phyloP scores from a whole-genome alignment of 257 asterid species.

The Lantana camara region DNA sequence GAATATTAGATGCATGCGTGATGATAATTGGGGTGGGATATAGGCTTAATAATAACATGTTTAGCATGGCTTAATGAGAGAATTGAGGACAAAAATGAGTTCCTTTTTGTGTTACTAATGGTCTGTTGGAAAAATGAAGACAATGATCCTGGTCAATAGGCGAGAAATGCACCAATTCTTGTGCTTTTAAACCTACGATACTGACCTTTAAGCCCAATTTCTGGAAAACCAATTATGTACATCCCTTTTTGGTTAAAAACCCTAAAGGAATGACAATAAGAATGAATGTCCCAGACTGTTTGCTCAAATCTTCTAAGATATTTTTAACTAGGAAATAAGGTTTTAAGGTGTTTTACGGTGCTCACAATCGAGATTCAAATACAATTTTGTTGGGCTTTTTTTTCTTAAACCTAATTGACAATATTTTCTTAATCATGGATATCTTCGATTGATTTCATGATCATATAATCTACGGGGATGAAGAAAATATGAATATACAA shows the following conservation, averaged over 20 bases:
- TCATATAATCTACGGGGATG: no score
- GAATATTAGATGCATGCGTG: not conserved
- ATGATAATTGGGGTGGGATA: not conserved
- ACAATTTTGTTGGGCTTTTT: no score
- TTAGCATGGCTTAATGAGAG: not conserved
- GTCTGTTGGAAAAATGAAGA: conserved; percentile 28
- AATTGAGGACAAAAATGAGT: conserved; percentile 1
- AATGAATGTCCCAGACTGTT: no score
- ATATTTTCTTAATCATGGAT: no score
- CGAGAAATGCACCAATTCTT: conserved; percentile 7
- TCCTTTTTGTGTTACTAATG: not conserved
- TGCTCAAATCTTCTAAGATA: no score
- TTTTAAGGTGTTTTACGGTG: no score
- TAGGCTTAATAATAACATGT: not conserved
- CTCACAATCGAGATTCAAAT: no score
- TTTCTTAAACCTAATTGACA: no score
- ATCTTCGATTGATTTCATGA: no score
- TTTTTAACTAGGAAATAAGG: no score
- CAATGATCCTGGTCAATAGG: conserved; percentile 52
- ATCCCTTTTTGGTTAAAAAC: not conserved
- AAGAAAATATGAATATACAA: no score
- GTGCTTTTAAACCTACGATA: not conserved
- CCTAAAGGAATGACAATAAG: not conserved
- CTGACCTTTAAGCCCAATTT: conserved; percentile 13
- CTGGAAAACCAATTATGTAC: not conserved